Evolutionary conservation across 2,329 filamentous ascomycete genomes (phyloP).

Genomic region (Cladophialophora immunda): DNA sequence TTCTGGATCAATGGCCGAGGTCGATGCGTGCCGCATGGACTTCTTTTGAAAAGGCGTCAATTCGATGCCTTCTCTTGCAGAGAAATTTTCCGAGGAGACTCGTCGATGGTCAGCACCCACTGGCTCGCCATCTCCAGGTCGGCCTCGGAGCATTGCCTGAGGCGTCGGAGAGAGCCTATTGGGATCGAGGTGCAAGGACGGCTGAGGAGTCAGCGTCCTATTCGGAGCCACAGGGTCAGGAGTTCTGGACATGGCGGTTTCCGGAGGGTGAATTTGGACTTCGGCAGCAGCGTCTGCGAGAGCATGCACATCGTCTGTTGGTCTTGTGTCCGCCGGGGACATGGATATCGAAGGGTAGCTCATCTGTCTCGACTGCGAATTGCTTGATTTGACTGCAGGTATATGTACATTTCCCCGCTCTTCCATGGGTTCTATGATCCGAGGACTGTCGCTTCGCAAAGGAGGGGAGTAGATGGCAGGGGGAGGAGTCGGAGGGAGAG

Average conservation of each 20-base stretch:
- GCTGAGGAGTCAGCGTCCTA: constrained; percentile 34
- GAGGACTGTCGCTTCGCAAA: constrained; percentile 42
- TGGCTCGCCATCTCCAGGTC: constrained; percentile 25
- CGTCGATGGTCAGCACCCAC: constrained; percentile 29
- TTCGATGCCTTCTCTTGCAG: constrained; percentile 22
- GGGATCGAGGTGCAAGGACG: constrained; percentile 32
- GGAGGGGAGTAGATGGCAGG: constrained; percentile 54
- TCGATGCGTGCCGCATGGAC: constrained; percentile 41
- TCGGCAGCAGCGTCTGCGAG: constrained; percentile 22
- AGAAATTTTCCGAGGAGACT: constrained; percentile 32
- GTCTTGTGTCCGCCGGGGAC: constrained; percentile 17
- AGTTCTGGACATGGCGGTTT: constrained; percentile 30
- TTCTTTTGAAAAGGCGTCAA: constrained; percentile 33
- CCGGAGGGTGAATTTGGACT: constrained; percentile 35
- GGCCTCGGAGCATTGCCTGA: constrained; percentile 25
- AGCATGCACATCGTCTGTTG: constrained; percentile 16
- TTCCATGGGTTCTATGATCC: constrained; percentile 32
- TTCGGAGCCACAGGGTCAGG: constrained; percentile 27
- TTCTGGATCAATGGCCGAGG: constrained; percentile 32
- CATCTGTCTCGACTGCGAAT: constrained; percentile 11
- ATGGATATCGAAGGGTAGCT: constrained; percentile 33
- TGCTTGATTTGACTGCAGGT: not conserved
- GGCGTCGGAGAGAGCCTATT: constrained; percentile 35
- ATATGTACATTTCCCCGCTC: constrained; percentile 26
- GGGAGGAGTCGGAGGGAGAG: constrained; percentile 49